These are phyloP conservation scores for Blastocladiella britannica DNA, from an alignment of 192 early-diverging fungal species.

Conservation along the genomic window DNA sequence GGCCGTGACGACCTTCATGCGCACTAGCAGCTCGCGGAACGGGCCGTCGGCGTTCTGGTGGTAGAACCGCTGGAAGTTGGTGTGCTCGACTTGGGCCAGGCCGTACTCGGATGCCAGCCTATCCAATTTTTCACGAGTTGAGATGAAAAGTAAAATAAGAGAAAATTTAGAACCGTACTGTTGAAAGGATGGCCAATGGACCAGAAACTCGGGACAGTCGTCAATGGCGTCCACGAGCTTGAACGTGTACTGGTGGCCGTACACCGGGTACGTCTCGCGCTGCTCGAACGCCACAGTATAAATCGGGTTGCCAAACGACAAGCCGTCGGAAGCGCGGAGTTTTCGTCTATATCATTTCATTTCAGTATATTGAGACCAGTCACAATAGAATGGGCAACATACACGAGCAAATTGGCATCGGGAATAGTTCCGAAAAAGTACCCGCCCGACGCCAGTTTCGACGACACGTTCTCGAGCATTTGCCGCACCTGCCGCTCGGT, in stretches of 20 bases:
- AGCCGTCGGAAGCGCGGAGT: conserved; percentile 13
- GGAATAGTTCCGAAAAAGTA: conserved; percentile 83
- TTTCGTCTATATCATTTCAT: conserved; percentile 23
- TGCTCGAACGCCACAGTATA: conserved; percentile 74
- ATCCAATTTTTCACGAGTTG: too few relatives aligned
- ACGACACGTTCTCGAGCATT: conserved; percentile 60
- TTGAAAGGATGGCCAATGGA: conserved; percentile 64
- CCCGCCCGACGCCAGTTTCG: conserved; percentile 47
- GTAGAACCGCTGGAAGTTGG: conserved; percentile 70
- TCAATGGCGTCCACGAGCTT: conserved; percentile 86
- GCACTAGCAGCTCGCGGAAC: conserved; percentile 38
- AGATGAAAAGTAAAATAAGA: not conserved
- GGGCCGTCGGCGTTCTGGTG: conserved; percentile 27
- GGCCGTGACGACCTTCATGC: conserved; percentile 65
- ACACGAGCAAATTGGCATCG: conserved; percentile 75
- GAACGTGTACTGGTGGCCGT: conserved; percentile 76
- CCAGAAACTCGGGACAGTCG: conserved; percentile 84
- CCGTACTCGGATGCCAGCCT: conserved; percentile 68
- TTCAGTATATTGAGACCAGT: not conserved
- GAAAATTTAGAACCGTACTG: conserved; percentile 18
- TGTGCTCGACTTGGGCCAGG: conserved; percentile 47
- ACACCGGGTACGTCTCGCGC: conserved; percentile 32
- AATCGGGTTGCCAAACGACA: conserved; percentile 67
- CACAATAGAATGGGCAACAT: conserved; percentile 7
- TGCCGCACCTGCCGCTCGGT: conserved; percentile 54